Evolutionary conservation across 2,329 filamentous ascomycete genomes (phyloP), one percentile per base, ranked within the genome.

Genomic region (Diplodia intermedia): DNA sequence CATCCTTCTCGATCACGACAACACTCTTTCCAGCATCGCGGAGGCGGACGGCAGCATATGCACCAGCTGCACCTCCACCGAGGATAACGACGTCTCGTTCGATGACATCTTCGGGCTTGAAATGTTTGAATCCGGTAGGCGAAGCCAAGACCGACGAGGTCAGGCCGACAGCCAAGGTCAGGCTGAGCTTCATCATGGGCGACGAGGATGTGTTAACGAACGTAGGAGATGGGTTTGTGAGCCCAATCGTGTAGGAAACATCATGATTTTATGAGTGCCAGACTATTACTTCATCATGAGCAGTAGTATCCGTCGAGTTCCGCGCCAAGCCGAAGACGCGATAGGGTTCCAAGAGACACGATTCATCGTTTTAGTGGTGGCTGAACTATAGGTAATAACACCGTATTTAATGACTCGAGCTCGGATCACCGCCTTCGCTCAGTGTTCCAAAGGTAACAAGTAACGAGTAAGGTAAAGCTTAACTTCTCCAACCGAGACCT

Each of bases 51-150:
- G 81, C 80, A 5, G 79, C 74, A 69, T 83, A 79, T 0, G 77
- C 79, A 4, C 82, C 82, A 29, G 74, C 70, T 1, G 78, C 73
- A 40, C 82, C 82, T 4, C 81, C 82, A 47, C 82, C 82, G 52
- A 84, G 77, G 68, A 84, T 72, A 20, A 67, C 71, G 29, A 78
- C 73, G 75, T 80, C 78, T 57, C 68, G 69, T 26, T 40, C 43
- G 6, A 67, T 67, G 14, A 67, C 33, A 20, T 67, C 55, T 18
- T 60, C 55, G 18, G 55, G 36, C 20, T 60, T 60, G 36, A 60
- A 60, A 3, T 43, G 6, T 12, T 40, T 8, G 11, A 36, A 15
- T 18, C 55, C 36, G 8, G n/a, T 29, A 11, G 55, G 55, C 14
- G 20, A 60, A 15, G 55, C 55, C 55, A 29, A 43, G 36, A 43